A percentile compares a stretch with the other conserved stretches of the same genome.
Conservation (phyloP, 2,329 filamentous ascomycete species). For the Diaporthe sp. region DNA sequence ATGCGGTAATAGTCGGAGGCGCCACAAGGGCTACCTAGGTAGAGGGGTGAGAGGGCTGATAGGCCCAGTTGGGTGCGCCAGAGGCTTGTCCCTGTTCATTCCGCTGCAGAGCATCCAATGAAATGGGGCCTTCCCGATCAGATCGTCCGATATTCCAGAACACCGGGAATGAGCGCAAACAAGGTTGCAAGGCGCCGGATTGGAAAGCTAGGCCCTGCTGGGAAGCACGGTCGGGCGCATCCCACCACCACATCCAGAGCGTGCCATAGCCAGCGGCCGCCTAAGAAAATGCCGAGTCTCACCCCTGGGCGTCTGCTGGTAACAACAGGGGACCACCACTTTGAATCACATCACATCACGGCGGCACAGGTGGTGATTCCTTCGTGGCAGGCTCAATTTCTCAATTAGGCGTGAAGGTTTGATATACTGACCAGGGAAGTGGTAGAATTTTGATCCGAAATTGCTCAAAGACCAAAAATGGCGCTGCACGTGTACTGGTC, state of each 20-base stretch:
- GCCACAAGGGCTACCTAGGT: slow-evolving; percentile 5
- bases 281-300: slow-evolving; percentile 14
- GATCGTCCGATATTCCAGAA: slow-evolving; percentile 35
- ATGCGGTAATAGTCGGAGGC: slow-evolving; percentile 16
- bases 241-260: slow-evolving; percentile 11
- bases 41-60: slow-evolving; percentile 13
- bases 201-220: slow-evolving; percentile 28
- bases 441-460: slow-evolving; percentile 3
- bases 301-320: slow-evolving; percentile 22
- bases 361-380: slow-evolving; percentile 9
- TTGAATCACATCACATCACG: slow-evolving; percentile 27
- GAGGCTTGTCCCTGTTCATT: slow-evolving; percentile 24
- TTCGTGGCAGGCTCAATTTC: slow-evolving; percentile 4
- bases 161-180: slow-evolving; percentile 28
- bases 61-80: not conserved
- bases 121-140: slow-evolving; percentile 28
- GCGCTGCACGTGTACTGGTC: not conserved
- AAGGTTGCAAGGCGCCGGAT: slow-evolving; percentile 21
- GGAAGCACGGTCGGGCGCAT: slow-evolving; percentile 28
- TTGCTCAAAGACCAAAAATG: not conserved
- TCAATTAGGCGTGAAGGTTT: not conserved
- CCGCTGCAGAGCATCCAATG: slow-evolving; percentile 5
- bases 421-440: not conserved
- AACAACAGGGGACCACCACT: slow-evolving; percentile 24
- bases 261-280: slow-evolving; percentile 8